Evolutionary conservation across 2,329 filamentous ascomycete genomes (phyloP).

Genomic region (Clonostachys rhizophaga): DNA sequence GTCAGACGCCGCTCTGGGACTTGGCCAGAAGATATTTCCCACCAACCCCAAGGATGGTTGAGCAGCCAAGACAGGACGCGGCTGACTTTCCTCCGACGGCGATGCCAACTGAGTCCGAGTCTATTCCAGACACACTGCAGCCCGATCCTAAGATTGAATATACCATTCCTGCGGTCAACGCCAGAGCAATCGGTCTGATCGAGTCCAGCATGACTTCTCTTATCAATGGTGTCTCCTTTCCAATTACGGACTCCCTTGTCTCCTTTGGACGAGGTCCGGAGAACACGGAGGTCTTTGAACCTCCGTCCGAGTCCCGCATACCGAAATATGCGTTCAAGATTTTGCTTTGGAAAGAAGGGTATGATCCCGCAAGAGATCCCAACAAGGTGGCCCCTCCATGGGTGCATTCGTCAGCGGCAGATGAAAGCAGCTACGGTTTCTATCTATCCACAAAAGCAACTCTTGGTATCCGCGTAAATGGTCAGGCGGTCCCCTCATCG

Average conservation of each 20-base stretch:
- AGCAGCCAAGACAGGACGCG: background rate
- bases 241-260: constrained; percentile 61
- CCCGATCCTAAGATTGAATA: constrained; percentile 20
- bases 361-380: constrained; percentile 52
- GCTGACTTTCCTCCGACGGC: constrained; percentile 16
- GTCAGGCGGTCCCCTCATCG: constrained; percentile 54
- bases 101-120: constrained; percentile 13
- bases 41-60: constrained; percentile 20
- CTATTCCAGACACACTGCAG: constrained; percentile 24
- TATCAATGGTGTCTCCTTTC: constrained; percentile 56
- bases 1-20: constrained; percentile 46
- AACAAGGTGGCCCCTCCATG: constrained; percentile 46
- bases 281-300: constrained; percentile 65
- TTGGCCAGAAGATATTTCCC: constrained; percentile 56
- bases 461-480: constrained; percentile 73
- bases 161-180: constrained; percentile 14
- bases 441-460: constrained; percentile 78
- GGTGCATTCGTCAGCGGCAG: constrained; percentile 19
- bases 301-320: constrained; percentile 62
- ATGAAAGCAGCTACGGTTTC: constrained; percentile 58
- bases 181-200: constrained; percentile 57
- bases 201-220: constrained; percentile 62
- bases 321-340: constrained; percentile 80
- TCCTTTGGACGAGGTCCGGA: constrained; percentile 71
- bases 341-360: constrained; percentile 66